Evolutionary conservation across 2,329 filamentous ascomycete genomes (phyloP).

Genomic region (Paecilomyces sp.): DNA sequence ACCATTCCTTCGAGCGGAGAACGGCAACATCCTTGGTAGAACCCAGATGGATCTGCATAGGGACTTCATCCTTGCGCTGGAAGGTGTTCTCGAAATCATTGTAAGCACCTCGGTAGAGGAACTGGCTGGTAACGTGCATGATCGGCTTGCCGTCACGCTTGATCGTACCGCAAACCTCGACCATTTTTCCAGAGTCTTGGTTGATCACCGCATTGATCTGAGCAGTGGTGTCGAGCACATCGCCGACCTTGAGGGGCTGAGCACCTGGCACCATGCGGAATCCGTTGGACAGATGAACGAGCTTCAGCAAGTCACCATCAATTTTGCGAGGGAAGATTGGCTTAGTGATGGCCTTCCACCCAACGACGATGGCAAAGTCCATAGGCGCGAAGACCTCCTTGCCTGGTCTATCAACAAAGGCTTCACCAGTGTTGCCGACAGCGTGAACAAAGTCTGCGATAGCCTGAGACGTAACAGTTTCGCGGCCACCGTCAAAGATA

Average conservation of each 20-base stretch:
- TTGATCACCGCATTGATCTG: slow-evolving; percentile 98
- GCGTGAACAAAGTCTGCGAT: slow-evolving; percentile 99
- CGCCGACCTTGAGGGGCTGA: slow-evolving; percentile 89
- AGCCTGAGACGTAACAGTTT: slow-evolving; percentile 80
- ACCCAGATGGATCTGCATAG: slow-evolving; percentile 83
- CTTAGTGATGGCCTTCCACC: slow-evolving; percentile 99
- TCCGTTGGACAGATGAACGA: slow-evolving; percentile 92
- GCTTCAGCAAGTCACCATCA: slow-evolving; percentile 89
- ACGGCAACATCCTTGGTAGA: slow-evolving; percentile 90
- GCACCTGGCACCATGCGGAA: slow-evolving; percentile 98
- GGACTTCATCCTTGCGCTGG: slow-evolving; percentile 92
- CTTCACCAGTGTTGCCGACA: slow-evolving; percentile 94
- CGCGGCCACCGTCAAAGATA: slow-evolving; percentile 81
- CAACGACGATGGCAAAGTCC: slow-evolving; percentile 98
- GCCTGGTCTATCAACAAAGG: slow-evolving; percentile 90
- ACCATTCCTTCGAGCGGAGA: slow-evolving; percentile 96
- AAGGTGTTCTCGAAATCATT: slow-evolving; percentile 97
- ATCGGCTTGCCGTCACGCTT: slow-evolving; percentile 73
- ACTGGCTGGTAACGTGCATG: slow-evolving; percentile 98
- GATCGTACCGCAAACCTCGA: slow-evolving; percentile 98
- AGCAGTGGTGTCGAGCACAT: slow-evolving; percentile 84
- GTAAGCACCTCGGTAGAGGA: slow-evolving; percentile 90
- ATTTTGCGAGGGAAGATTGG: slow-evolving; percentile 96
- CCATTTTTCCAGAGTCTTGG: slow-evolving; percentile 98
- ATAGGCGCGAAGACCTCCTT: slow-evolving; percentile 94